Conservation (phyloP, 345 rosid genomes). For the Eucalyptus curtisii region DNA sequence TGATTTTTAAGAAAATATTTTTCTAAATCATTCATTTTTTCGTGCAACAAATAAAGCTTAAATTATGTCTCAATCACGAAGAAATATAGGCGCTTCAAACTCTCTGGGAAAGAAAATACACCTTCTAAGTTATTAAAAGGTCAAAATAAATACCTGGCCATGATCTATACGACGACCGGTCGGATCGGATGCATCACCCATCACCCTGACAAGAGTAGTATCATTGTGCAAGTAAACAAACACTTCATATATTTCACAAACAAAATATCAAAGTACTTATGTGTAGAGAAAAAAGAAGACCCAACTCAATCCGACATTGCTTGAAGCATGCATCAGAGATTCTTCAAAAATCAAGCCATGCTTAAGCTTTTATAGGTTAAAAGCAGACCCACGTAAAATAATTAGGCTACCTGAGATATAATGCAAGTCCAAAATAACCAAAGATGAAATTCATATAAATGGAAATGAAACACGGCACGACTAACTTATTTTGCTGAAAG, state of each 20-base stretch:
- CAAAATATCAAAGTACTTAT: not conserved
- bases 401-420: not conserved
- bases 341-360: not conserved
- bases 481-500: not conserved
- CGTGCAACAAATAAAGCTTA: too few species aligned
- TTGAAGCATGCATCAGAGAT: not conserved
- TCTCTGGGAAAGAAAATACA: not conserved
- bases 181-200: slow-evolving; percentile 92
- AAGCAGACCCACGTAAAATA: not conserved
- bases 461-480: not conserved
- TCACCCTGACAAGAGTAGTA: slow-evolving; percentile 15
- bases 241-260: not conserved
- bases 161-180: slow-evolving; percentile 83
- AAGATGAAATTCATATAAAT: not conserved
- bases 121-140: not conserved
- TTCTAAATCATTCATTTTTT: too few species aligned
- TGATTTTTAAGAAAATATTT: not conserved
- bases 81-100: not conserved
- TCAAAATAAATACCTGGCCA: slow-evolving; percentile 59
- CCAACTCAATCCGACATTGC: not conserved
- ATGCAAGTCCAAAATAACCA: not conserved
- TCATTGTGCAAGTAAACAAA: not conserved
- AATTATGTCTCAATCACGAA: not conserved
- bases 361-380: not conserved
- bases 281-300: not conserved